These are phyloP conservation scores for Parachlorella kessleri DNA, from an alignment of 139 green algal species.

Conservation along the genomic window DNA sequence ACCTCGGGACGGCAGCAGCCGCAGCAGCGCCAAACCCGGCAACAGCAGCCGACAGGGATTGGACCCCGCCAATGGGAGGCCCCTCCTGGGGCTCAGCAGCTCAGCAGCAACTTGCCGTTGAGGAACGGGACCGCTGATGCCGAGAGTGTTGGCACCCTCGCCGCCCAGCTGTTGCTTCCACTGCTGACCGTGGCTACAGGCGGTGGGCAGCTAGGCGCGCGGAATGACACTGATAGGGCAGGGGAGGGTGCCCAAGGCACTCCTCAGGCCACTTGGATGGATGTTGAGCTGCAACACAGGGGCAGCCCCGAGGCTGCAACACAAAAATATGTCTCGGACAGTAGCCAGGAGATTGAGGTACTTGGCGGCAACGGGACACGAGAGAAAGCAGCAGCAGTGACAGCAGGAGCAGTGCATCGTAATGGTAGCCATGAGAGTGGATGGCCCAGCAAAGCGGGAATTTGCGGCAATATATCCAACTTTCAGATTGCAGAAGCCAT, in stretches of 20 bases:
- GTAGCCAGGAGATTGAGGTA: not conserved
- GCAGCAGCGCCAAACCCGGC: not conserved
- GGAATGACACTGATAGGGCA: not conserved
- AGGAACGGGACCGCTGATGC: no score
- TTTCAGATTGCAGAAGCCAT: not conserved
- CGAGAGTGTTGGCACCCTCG: no score
- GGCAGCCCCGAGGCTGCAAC: no score
- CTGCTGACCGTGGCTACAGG: not conserved
- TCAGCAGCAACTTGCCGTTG: no score
- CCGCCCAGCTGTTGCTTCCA: no score
- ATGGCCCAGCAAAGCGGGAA: not conserved
- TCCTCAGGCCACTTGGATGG: not conserved
- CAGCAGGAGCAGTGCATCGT: not conserved
- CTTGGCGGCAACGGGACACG: no score
- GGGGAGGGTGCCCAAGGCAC: no score
- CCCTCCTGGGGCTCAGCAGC: no score
- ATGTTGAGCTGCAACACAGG: not conserved
- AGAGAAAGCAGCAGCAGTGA: no score
- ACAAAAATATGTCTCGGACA: no score
- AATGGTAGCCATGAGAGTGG: not conserved
- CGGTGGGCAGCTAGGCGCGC: not conserved
- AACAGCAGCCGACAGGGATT: no score
- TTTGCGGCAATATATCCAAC: not conserved
- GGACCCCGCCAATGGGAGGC: no score
- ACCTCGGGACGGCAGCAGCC: not conserved